Conservation (phyloP, 148 eudicot genomes). For the Vaccinium corymbosum region DNA sequence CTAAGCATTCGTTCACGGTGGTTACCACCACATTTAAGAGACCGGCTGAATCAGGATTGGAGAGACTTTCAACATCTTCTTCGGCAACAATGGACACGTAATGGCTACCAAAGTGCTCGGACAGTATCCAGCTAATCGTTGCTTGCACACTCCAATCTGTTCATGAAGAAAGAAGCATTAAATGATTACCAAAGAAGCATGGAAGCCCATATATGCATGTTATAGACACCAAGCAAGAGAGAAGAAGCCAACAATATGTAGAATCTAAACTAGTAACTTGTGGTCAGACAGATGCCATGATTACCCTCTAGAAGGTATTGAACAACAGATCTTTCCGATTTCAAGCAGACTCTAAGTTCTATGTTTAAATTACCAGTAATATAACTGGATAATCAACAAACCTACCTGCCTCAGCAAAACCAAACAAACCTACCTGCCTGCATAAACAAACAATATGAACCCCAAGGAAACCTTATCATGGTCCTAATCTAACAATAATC, state of each 20-base stretch:
- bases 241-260: background rate
- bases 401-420: background rate
- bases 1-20: conserved; percentile 73
- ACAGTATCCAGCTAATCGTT: conserved; percentile 72
- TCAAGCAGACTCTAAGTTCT: background rate
- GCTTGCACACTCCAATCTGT: conserved; percentile 99
- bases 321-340: conserved; percentile 5
- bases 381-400: background rate
- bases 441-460: background rate
- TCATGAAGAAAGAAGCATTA: conserved; percentile 34
- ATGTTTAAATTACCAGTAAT: background rate
- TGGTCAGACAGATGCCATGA: background rate
- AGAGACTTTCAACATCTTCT: conserved; percentile 75
- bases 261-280: background rate
- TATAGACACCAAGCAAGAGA: background rate
- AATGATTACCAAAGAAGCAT: conserved; percentile 3
- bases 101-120: conserved; percentile 58
- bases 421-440: background rate
- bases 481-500: background rate
- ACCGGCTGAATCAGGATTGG: conserved; percentile 50
- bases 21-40: conserved; percentile 54
- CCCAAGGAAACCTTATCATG: background rate
- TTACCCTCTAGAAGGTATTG: background rate
- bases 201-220: background rate
- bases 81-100: conserved; percentile 84